Evolutionary conservation across 306 rosid genomes (phyloP), one percentile per base, ranked within the genome.

Genomic region (Trifolium fragiferum): DNA sequence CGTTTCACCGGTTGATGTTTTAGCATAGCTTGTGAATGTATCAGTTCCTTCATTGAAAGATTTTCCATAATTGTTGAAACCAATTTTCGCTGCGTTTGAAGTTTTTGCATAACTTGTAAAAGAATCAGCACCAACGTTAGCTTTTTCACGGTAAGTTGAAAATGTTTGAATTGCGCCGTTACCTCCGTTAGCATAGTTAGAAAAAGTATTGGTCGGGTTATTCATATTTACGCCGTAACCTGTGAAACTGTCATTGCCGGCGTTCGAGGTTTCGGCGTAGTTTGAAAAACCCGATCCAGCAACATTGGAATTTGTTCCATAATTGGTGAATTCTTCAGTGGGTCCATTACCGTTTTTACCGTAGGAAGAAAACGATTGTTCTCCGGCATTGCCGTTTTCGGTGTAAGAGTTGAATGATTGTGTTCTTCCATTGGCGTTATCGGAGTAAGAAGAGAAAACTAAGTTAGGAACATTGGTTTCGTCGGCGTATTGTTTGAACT

Each of bases 31-130:
- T 1, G 83, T 76, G 76, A 95, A 95, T 6, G 51, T 84, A 67
- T 95, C 99, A 9, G 93, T 82, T 8, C 99, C 99, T 14, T 76
- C 85, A 74, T 95, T 92, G 90, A 90, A 85, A 3, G 98, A 89
- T 54, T 90, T 89, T 0, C 99, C 99, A 43, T 95, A 95, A 77
- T 84, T 95, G 8, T 47, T 23, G 87, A 95, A 95, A 70, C 68
- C 82, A 8, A 92, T 88, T 66, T 79, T 8, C 0, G 83, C 96
- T 0, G 87, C 82, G 62, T 89, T 92, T 4, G 97, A 70, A 38
- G 53, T 47, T 66, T 92, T 92, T 1, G 84, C 91, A 76, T 95
- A 95, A 12, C 96, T 87, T 40, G 75, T 82, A 85, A 95, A 95
- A 6, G 90, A 76, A 41, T 89, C 95, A 5, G 80, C 97, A 0